Conservation (phyloP, 345 rosid species). For the Crucihimalaya himalaica region DNA sequence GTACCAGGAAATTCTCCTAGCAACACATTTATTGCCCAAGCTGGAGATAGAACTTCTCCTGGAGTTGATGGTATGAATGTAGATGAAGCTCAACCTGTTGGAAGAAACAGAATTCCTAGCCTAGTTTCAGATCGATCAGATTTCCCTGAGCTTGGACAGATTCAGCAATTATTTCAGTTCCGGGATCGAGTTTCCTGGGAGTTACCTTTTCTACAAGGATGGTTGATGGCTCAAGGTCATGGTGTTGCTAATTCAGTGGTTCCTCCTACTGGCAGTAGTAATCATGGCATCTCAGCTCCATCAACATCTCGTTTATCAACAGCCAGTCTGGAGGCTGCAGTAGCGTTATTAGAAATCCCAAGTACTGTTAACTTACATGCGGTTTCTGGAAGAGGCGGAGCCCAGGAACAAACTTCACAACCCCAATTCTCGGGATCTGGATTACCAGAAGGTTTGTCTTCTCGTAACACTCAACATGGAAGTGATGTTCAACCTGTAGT, state of each 20-base stretch:
- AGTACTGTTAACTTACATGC: constrained; percentile 50
- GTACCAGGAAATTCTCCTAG: constrained; percentile 36
- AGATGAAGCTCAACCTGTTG: constrained; percentile 56
- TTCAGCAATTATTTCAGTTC: constrained; percentile 49
- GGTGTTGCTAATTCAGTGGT: constrained; percentile 48
- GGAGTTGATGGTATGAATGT: constrained; percentile 56
- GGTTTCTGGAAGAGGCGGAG: constrained; percentile 49
- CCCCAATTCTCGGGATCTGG: constrained; percentile 48
- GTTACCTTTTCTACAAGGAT: constrained; percentile 70
- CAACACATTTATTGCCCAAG: constrained; percentile 38
- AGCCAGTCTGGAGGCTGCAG: constrained; percentile 52
- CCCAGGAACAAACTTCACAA: constrained; percentile 43
- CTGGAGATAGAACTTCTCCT: constrained; percentile 42
- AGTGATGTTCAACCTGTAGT: constrained; percentile 54
- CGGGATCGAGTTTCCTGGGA: constrained; percentile 68
- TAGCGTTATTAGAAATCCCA: constrained; percentile 52
- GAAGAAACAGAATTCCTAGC: constrained; percentile 38
- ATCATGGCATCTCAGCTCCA: constrained; percentile 44
- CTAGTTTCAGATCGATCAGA: constrained; percentile 36
- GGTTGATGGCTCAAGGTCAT: constrained; percentile 74
- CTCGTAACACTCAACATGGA: constrained; percentile 38
- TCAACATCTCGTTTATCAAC: constrained; percentile 42
- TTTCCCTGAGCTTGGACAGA: constrained; percentile 49
- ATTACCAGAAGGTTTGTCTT: constrained; percentile 43
- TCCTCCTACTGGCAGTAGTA: constrained; percentile 46